A percentile compares a stretch with the other conserved stretches of the same genome.
These are phyloP conservation scores for Candida yuanshanica DNA, from an alignment of 805 yeast genomes.

Conservation along the genomic window DNA sequence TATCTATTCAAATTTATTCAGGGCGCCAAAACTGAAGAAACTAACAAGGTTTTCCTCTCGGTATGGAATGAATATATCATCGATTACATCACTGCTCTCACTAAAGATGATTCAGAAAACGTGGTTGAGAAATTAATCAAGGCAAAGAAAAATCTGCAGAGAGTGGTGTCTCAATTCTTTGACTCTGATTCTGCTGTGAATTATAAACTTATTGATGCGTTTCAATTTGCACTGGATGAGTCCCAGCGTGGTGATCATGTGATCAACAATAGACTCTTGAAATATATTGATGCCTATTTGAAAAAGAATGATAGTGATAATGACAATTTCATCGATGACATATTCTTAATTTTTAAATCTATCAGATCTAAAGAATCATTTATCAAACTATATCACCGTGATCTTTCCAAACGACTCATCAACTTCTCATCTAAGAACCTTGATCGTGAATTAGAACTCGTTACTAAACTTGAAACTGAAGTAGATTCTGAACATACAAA, in stretches of 20 bases:
- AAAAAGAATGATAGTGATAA: constrained; percentile 1
- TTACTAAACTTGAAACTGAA: constrained; percentile 9
- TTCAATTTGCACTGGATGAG: constrained; percentile 12
- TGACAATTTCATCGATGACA: constrained; percentile 6
- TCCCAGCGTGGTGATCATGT: constrained; percentile 1
- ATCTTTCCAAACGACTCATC: constrained; percentile 18
- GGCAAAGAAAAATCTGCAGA: constrained; percentile 13
- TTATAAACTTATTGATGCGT: constrained; percentile 17
- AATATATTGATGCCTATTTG: constrained; percentile 18
- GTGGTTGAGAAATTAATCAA: constrained; percentile 11
- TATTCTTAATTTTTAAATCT: constrained; percentile 17
- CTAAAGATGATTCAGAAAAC: constrained; percentile 6
- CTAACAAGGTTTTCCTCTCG: not conserved
- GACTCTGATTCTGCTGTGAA: constrained; percentile 10
- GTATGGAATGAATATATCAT: constrained; percentile 14
- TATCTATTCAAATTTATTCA: constrained; percentile 11
- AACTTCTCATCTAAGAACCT: constrained; percentile 6
- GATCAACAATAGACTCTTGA: constrained; percentile 11
- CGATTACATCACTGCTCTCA: constrained; percentile 6
- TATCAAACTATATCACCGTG: constrained; percentile 15
- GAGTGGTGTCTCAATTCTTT: constrained; percentile 6
- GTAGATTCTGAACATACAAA: constrained; percentile 11
- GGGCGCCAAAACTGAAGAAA: constrained; percentile 1
- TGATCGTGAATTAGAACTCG: constrained; percentile 8
- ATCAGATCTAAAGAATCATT: constrained; percentile 18